Evolutionary conservation across 257 asterid genomes (phyloP).

Genomic region (Oldenlandia corymbosa): DNA sequence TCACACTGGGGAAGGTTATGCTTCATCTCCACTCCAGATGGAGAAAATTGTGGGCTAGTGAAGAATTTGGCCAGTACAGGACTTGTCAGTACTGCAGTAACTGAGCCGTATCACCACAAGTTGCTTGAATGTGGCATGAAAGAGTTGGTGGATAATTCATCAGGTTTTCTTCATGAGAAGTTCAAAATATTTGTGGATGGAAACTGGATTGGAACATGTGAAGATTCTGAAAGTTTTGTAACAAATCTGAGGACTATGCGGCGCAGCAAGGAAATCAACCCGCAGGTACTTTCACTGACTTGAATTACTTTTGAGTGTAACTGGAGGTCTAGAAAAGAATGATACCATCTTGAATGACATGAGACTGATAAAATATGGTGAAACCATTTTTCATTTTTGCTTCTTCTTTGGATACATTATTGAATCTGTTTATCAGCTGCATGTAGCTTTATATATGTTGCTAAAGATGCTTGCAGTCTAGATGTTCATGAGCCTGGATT

Average conservation of each 20-base stretch:
- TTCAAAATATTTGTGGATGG: conserved; percentile 76
- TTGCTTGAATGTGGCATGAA: conserved; percentile 72
- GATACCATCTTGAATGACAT: neutral
- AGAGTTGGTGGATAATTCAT: conserved; percentile 45
- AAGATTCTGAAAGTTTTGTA: conserved; percentile 60
- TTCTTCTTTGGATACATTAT: neutral
- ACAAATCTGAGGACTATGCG: conserved; percentile 62
- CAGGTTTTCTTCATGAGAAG: conserved; percentile 35
- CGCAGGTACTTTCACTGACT: conserved; percentile 50
- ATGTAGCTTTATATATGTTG: neutral
- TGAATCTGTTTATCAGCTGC: neutral
- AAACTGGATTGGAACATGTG: conserved; percentile 80
- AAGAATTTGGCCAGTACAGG: conserved; percentile 87
- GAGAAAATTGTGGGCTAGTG: conserved; percentile 97
- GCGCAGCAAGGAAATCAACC: conserved; percentile 52
- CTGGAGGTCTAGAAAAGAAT: neutral
- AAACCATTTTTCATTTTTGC: too few relatives aligned
- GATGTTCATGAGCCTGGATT: neutral
- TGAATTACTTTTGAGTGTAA: conserved; percentile 14
- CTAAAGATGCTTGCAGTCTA: neutral
- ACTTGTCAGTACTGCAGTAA: conserved; percentile 54
- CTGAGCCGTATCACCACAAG: conserved; percentile 40
- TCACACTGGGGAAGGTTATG: conserved; percentile 97
- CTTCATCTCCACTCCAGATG: conserved; percentile 89
- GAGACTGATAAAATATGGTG: neutral